phyloP scores from a whole-genome alignment of 441 rosid species.

The Erysimum pusillum region DNA sequence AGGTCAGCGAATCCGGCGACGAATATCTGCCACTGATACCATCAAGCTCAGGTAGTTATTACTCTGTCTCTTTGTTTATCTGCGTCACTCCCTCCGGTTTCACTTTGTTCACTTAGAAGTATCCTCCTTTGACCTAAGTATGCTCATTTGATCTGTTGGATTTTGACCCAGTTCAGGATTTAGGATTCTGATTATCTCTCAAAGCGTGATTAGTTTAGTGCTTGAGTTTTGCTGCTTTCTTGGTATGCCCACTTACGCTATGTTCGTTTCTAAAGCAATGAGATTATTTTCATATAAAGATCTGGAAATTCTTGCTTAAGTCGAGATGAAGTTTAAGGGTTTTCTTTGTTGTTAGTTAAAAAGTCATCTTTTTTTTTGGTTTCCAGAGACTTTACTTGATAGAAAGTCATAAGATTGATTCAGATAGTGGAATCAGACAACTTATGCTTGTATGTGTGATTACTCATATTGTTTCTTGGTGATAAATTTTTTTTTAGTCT shows the following conservation, averaged over 20 bases:
- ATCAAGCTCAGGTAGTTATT: conserved; percentile 36
- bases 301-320: conserved; percentile 22
- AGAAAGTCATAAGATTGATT: conserved; percentile 22
- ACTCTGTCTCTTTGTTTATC: neutral
- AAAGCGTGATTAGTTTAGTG: conserved; percentile 18
- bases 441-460: conserved; percentile 14
- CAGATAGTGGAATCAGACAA: conserved; percentile 15
- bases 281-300: conserved; percentile 5
- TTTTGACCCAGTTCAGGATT: conserved; percentile 18
- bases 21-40: conserved; percentile 27
- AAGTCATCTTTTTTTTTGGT: neutral
- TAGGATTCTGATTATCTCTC: conserved; percentile 16
- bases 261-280: neutral
- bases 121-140: neutral
- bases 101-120: conserved; percentile 19
- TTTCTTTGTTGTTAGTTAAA: conserved; percentile 19
- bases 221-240: neutral
- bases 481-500: neutral
- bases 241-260: conserved; percentile 2
- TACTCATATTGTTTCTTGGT: neutral
- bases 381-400: conserved; percentile 18
- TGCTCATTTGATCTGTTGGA: neutral
- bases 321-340: conserved; percentile 19
- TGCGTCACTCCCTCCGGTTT: conserved; percentile 26
- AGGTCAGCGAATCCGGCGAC: conserved; percentile 43